Conservation (phyloP, 768 basidiomycete genomes). For the Auriscalpium vulgare region DNA sequence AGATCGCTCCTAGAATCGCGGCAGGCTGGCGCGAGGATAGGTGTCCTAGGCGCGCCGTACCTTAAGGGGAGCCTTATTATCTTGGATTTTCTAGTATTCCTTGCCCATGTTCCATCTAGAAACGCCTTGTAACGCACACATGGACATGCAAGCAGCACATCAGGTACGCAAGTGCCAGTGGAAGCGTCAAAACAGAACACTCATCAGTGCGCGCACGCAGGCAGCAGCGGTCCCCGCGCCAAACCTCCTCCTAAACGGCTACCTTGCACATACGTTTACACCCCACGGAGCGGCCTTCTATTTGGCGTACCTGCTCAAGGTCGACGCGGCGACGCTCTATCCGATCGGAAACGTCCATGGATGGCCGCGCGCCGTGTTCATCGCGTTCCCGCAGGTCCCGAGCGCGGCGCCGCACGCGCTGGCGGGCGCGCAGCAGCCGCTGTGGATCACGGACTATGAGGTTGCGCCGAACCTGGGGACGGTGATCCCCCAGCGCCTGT, state of each 20-base stretch:
- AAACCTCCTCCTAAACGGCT: not conserved
- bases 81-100: too few relatives aligned
- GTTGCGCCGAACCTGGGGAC: constrained; percentile 4
- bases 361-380: not conserved
- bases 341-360: not conserved
- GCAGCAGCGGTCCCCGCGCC: not conserved
- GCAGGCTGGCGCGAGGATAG: too few relatives aligned
- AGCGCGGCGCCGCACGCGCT: not conserved
- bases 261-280: not conserved
- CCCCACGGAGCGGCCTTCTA: not conserved
- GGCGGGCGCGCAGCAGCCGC: not conserved
- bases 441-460: constrained; percentile 11
- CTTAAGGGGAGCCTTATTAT: too few relatives aligned
- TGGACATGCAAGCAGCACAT: too few relatives aligned
- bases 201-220: too few relatives aligned
- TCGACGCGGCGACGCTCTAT: not conserved
- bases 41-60: too few relatives aligned
- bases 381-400: not conserved
- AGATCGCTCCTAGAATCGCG: too few relatives aligned
- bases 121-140: too few relatives aligned
- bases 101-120: too few relatives aligned
- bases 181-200: too few relatives aligned
- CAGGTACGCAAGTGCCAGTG: too few relatives aligned
- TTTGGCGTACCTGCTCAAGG: not conserved
- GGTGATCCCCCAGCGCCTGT: constrained; percentile 9